These are phyloP conservation scores for Penicillium odoratum DNA, from an alignment of 495 filamentous ascomycete species.

Conservation along the genomic window DNA sequence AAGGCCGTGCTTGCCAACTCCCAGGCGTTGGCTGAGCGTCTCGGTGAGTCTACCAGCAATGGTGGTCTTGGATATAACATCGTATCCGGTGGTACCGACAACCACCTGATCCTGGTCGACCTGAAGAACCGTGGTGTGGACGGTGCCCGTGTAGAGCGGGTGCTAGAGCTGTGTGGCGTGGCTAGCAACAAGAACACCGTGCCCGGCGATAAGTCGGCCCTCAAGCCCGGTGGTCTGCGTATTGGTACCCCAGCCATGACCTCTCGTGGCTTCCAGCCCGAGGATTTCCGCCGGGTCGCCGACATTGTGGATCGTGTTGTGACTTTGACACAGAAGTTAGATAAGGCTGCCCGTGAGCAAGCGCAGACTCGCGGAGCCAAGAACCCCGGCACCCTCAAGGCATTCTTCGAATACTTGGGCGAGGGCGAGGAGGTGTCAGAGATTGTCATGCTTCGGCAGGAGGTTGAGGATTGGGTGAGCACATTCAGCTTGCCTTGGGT, in stretches of 20 bases:
- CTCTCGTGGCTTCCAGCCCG: constrained; percentile 82
- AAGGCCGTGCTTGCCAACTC: constrained; percentile 84
- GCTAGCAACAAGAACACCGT: constrained; percentile 99
- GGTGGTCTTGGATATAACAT: constrained; percentile 84
- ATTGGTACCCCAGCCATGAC: constrained; percentile 98
- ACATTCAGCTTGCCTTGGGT: constrained; percentile 89
- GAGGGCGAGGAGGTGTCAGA: constrained; percentile 81
- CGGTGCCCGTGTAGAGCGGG: constrained; percentile 89
- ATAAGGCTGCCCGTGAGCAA: constrained; percentile 76
- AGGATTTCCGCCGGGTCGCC: constrained; percentile 86
- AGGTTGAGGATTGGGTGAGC: constrained; percentile 95
- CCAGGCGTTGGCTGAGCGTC: constrained; percentile 73
- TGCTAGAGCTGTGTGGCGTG: constrained; percentile 91
- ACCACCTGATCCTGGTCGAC: constrained; percentile 94
- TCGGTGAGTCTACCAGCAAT: constrained; percentile 70
- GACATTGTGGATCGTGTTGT: constrained; percentile 94
- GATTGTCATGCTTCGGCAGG: constrained; percentile 80
- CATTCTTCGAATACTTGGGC: constrained; percentile 80
- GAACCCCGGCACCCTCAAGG: constrained; percentile 76
- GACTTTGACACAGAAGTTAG: constrained; percentile 75
- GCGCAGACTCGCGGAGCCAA: constrained; percentile 74
- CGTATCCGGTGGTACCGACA: constrained; percentile 92
- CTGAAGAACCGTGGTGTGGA: constrained; percentile 89
- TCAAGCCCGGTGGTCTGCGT: constrained; percentile 87
- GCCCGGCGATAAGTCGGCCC: constrained; percentile 88